Base-by-base conservation (phyloP, 2,329 filamentous ascomycete genomes). In the Colletotrichum eleusines region DNA sequence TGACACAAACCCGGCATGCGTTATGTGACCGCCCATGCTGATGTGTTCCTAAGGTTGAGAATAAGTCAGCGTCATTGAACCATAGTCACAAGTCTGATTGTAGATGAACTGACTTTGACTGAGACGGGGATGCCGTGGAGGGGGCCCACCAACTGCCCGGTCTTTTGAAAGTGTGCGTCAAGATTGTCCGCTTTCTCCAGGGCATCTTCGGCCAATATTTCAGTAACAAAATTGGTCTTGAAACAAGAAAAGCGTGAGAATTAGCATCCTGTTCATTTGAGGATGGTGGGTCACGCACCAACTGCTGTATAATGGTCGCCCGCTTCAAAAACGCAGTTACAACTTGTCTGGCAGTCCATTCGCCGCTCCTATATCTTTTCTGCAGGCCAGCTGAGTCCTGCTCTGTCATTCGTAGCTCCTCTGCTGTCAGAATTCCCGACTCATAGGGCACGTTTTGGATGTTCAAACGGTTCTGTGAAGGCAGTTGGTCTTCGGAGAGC, bases 91-190 rank as follows among this genome's bases (percentile, higher is more conserved):
- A 3, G 8, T 1, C 1, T 5, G 1, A 7, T 7, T 7, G 28
- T 12, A 16, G 91, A 80, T 86, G 92, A 91, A 75, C 90, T 89
- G 79, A 93, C 91, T 76, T 94, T 94, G 51, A 94, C 84, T 0
- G 90, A 89, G 38, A 91, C 78, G 1, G 89, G 89, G 1, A 91
- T 82, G 68, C 77, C 92, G 77, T 94, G 91, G 1, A 94, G 83
- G 2, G 91, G 90, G 0, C 92, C 92, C 0, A 82, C 33, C 0
- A 82, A 78, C 50, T 86, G 79, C 16, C 85, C 84, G 0, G 84
- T 85, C 35, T 75, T 74, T 20, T 80, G 77, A 2, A 88, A 74
- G 68, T 88, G 78, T 18, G 81, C 79, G 75, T 91, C 89, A 1
- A 87, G 79, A 2, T 79, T 74, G 46, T 77, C 77, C 0, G 89